A percentile compares a stretch with the other conserved stretches of the same genome.
Evolutionary conservation across 805 yeast species (phyloP).

Genomic region (Tetrapisispora nanseiensis): DNA sequence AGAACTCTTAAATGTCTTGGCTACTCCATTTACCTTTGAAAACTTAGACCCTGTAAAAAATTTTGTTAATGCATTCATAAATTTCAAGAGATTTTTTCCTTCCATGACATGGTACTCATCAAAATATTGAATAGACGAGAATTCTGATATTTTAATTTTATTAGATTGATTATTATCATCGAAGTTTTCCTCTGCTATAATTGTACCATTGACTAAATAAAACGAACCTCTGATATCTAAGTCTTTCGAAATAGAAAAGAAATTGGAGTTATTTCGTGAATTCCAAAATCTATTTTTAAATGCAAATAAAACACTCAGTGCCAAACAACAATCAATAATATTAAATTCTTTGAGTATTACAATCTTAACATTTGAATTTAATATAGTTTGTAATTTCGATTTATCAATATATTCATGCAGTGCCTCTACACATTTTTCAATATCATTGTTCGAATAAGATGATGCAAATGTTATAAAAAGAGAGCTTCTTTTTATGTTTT

Average conservation of each 20-base stretch:
- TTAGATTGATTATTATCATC: neutral
- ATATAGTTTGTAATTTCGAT: slow-evolving; percentile 7
- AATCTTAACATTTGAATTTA: slow-evolving; percentile 1
- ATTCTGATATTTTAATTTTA: neutral
- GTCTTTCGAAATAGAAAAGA: slow-evolving; percentile 10
- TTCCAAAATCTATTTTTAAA: slow-evolving; percentile 10
- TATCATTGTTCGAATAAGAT: neutral
- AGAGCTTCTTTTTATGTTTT: slow-evolving; percentile 10
- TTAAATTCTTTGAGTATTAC: slow-evolving; percentile 12
- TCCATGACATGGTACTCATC: slow-evolving; percentile 9
- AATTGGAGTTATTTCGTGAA: slow-evolving; percentile 5
- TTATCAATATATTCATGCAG: slow-evolving; percentile 13
- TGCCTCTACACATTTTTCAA: slow-evolving; percentile 8
- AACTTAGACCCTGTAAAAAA: slow-evolving; percentile 13
- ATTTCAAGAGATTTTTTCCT: slow-evolving; percentile 7
- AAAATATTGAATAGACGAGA: slow-evolving; percentile 7
- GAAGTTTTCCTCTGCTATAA: neutral
- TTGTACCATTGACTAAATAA: slow-evolving; percentile 12
- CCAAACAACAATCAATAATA: slow-evolving; percentile 17
- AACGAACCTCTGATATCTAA: slow-evolving; percentile 10
- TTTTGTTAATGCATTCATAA: slow-evolving; percentile 10
- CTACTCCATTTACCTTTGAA: slow-evolving; percentile 10
- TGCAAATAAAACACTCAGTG: slow-evolving; percentile 12
- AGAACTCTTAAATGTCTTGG: slow-evolving; percentile 7
- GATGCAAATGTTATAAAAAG: slow-evolving; percentile 10